Evolutionary conservation across 352 stramenopile species (phyloP), one percentile per base, ranked within the genome.

Genomic region (Globisporangium nagaii): DNA sequence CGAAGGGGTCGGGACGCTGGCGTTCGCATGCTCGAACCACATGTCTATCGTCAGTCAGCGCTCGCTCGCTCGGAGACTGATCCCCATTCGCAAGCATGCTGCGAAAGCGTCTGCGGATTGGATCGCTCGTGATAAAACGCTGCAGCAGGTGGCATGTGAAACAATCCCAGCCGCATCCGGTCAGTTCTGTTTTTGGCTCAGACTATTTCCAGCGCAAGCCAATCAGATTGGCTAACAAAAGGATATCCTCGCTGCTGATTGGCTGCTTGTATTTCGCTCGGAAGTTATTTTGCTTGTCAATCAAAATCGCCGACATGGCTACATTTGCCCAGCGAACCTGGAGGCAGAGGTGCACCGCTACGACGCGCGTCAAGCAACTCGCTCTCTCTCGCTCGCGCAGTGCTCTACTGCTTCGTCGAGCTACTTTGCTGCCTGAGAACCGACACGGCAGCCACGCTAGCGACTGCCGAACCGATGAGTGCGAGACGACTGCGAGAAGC

Each of bases 401-500:
- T n/a, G n/a, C 24, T 28, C 0, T 28, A 12, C 42, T 35, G 42
- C 35, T 22, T 41, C 4, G n/a, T n/a, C n/a, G n/a, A n/a, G n/a
- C n/a, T n/a, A n/a, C n/a, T n/a, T n/a, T n/a, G n/a, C n/a, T n/a
- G n/a, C n/a, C n/a, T n/a, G n/a, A n/a, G n/a, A n/a, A n/a, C n/a
- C n/a, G n/a, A n/a, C n/a, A n/a, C n/a, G n/a, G n/a, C n/a, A n/a
- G n/a, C n/a, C n/a, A n/a, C n/a, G n/a, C 25, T 1, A 10, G 25
- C 15, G 37, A 6, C 15, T 22, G 3, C 2, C 8, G 8, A 36
- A 27, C 13, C 9, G 24, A 79, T 79, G 70, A 79, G 63, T 28
- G 66, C 56, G 1, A 49, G 66, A 20, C 61, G 66, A 22, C 34
- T 79, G 25, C 66, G 70, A 51, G 70, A 73, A 63, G 63, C 49